Conservation (phyloP, 139 green algal genomes). For the Haematococcus lacustris region DNA sequence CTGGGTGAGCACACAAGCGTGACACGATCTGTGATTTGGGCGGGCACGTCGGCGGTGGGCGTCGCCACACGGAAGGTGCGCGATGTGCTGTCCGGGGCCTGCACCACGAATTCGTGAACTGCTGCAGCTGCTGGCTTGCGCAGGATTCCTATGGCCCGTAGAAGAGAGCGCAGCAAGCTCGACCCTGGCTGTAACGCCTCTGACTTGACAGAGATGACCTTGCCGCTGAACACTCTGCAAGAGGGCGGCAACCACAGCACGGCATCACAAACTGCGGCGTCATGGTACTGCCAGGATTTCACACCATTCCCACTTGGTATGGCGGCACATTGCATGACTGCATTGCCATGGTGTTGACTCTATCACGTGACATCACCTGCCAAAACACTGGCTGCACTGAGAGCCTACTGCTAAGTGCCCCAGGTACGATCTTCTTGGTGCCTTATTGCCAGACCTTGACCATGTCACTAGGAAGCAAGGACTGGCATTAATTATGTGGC, state of each 20-base stretch:
- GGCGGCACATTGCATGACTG: neutral
- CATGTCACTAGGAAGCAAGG: no score
- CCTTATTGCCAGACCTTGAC: no score
- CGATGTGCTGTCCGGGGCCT: conserved; percentile 55
- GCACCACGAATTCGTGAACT: conserved; percentile 69
- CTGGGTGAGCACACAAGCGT: conserved; percentile 67
- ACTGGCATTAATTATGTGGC: no score
- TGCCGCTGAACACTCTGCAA: conserved; percentile 57
- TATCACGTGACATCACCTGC: no score
- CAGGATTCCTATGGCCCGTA: conserved; percentile 40
- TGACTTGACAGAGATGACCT: conserved; percentile 37
- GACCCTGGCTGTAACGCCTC: conserved; percentile 45
- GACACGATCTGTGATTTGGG: conserved; percentile 59
- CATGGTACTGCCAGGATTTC: no score
- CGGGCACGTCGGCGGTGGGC: conserved; percentile 65
- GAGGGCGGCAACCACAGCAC: no score
- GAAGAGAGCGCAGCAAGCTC: conserved; percentile 32
- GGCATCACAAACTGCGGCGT: no score
- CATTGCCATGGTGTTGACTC: no score
- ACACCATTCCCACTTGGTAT: no score
- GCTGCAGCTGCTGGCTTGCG: conserved; percentile 39
- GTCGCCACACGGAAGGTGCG: conserved; percentile 79
- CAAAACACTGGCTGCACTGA: no score
- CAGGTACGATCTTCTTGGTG: no score
- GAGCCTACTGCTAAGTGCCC: no score